A percentile compares a stretch with the other conserved stretches of the same genome.
phyloP scores from a whole-genome alignment of 768 basidiomycete genomes.

The Suillus plorans region DNA sequence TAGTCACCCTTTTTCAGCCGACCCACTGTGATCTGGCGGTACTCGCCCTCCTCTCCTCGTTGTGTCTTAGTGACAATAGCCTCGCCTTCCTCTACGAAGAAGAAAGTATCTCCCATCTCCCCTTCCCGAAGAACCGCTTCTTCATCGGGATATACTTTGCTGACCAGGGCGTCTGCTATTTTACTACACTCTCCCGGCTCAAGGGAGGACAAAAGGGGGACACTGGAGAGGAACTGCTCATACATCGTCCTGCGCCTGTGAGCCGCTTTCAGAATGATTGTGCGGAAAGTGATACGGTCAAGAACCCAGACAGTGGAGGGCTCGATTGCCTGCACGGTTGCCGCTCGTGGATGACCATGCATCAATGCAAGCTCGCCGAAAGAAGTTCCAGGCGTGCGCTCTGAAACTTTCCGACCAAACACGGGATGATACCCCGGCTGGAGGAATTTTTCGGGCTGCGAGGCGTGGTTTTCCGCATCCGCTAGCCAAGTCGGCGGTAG shows the following conservation, averaged over 20 bases:
- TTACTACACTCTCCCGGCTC: conserved; percentile 91
- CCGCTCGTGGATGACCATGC: conserved; percentile 96
- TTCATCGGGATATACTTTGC: conserved; percentile 77
- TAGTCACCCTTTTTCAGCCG: conserved; percentile 89
- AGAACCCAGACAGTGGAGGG: conserved; percentile 89
- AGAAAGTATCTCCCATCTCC: conserved; percentile 96
- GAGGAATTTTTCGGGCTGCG: conserved; percentile 53
- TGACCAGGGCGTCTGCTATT: conserved; percentile 93
- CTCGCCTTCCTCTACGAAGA: conserved; percentile 94
- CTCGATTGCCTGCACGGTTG: conserved; percentile 86
- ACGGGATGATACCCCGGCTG: conserved; percentile 66
- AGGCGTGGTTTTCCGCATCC: conserved; percentile 37
- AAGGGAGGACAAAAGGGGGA: conserved; percentile 82
- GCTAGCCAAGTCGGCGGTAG: conserved; percentile 59
- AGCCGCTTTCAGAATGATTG: conserved; percentile 92
- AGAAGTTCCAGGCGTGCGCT: conserved; percentile 80
- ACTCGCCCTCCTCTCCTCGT: conserved; percentile 53
- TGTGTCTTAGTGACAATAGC: conserved; percentile 83
- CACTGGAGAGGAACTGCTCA: conserved; percentile 91
- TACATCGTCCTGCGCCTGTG: conserved; percentile 93
- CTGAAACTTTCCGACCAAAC: conserved; percentile 80
- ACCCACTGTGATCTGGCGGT: conserved; percentile 70
- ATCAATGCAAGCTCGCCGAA: conserved; percentile 98
- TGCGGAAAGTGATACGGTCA: conserved; percentile 97
- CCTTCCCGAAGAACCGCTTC: conserved; percentile 89